A percentile compares a stretch with the other conserved stretches of the same genome.
Evolutionary conservation across 1,284 basidiomycete genomes (phyloP).

Genomic region (Coriolopsis trogii): DNA sequence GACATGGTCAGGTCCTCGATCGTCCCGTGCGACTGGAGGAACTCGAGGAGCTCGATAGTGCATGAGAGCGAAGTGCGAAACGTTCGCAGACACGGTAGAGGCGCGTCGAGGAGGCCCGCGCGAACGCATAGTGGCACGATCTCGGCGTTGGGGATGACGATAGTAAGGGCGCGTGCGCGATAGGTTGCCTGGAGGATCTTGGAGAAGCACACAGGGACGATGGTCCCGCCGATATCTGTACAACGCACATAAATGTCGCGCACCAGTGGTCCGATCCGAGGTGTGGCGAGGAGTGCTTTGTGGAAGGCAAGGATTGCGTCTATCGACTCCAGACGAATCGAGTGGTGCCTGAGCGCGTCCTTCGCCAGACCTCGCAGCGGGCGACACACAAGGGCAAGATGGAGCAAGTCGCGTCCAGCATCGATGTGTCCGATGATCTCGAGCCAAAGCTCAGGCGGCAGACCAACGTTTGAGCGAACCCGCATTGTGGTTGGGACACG

Average conservation of each 20-base stretch:
- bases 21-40: neutral
- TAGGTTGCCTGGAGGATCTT: neutral
- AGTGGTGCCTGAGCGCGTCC: neutral
- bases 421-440: neutral
- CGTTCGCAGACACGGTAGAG: neutral
- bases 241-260: neutral
- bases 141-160: neutral
- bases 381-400: neutral
- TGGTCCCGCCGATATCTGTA: neutral
- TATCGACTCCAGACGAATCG: neutral
- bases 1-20: conserved; percentile 1
- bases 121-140: neutral
- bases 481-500: neutral
- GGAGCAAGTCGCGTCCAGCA: neutral
- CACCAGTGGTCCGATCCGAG: neutral
- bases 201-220: neutral
- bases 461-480: neutral
- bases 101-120: neutral
- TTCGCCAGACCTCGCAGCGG: neutral
- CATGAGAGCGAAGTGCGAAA: conserved; percentile 4
- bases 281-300: neutral
- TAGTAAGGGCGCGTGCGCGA: neutral
- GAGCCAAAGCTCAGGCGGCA: neutral
- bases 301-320: neutral
- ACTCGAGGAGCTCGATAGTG: neutral